Evolutionary conservation across 192 early-diverging fungal species (phyloP).

Genomic region (Coemansia guatemalensis): DNA sequence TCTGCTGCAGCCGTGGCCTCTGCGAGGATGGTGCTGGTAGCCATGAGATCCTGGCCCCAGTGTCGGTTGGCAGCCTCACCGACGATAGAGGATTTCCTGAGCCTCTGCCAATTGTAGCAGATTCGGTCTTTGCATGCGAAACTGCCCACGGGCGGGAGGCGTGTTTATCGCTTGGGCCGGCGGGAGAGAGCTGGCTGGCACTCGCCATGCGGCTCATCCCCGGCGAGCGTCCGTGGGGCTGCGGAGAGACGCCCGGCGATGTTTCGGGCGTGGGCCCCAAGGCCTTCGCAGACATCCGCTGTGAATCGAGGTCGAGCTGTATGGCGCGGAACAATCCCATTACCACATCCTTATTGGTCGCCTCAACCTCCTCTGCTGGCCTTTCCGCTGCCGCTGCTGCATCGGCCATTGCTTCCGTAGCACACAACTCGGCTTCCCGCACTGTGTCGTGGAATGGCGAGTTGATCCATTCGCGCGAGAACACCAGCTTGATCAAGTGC

Average conservation of each 20-base stretch:
- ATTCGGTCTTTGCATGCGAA: no score
- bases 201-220: no score
- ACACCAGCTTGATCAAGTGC: constrained; percentile 44
- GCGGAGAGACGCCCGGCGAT: not conserved
- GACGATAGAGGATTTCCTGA: no score
- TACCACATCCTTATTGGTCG: constrained; percentile 36
- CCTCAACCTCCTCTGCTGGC: not conserved
- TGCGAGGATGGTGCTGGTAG: not conserved
- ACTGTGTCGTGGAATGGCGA: constrained; percentile 23
- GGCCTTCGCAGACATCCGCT: not conserved
- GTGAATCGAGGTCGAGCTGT: constrained; percentile 16
- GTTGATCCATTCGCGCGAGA: constrained; percentile 36
- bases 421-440: not conserved
- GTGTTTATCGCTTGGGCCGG: no score
- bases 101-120: no score
- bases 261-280: not conserved
- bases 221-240: no score
- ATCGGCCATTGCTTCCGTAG: not conserved
- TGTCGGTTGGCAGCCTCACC: not conserved
- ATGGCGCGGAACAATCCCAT: constrained; percentile 30
- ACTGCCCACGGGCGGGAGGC: no score
- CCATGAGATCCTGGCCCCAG: no score
- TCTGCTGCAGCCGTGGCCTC: not conserved
- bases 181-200: no score
- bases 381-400: not conserved